phyloP scores from a whole-genome alignment of 805 yeast species.

The Candida saitoana region DNA sequence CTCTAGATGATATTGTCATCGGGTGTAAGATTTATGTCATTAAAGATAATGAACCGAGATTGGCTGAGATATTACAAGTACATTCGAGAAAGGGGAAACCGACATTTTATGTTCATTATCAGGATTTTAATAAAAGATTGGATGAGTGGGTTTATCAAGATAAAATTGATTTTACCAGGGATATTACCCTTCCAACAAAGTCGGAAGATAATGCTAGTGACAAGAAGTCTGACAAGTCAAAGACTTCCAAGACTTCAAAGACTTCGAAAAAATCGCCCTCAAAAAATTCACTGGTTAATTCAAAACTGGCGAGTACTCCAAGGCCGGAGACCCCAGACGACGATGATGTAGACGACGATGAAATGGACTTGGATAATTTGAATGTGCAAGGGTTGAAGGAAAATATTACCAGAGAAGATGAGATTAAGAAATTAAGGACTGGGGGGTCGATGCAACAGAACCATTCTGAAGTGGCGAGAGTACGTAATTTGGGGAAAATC shows the following conservation, averaged over 20 bases:
- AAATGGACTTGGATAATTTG: conserved; percentile 78
- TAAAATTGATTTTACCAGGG: conserved; percentile 67
- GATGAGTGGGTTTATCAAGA: conserved; percentile 89
- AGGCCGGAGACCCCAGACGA: conserved; percentile 10
- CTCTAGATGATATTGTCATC: conserved; percentile 50
- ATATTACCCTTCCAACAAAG: conserved; percentile 71
- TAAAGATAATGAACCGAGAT: conserved; percentile 74
- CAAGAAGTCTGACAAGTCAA: conserved; percentile 47
- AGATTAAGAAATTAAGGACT: conserved; percentile 84
- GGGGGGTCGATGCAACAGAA: conserved; percentile 97
- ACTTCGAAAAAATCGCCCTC: conserved; percentile 26
- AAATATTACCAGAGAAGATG: conserved; percentile 82
- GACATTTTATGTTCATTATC: conserved; percentile 89
- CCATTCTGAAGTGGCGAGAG: conserved; percentile 81
- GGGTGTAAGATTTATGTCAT: conserved; percentile 82
- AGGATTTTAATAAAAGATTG: conserved; percentile 88
- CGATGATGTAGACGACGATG: conserved; percentile 44
- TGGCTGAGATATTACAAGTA: conserved; percentile 81
- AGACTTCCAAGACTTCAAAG: conserved; percentile 27
- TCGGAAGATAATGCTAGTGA: too few species aligned
- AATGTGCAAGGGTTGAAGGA: conserved; percentile 81
- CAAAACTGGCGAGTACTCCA: conserved; percentile 17
- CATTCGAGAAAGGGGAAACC: conserved; percentile 72
- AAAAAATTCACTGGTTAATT: conserved; percentile 11
- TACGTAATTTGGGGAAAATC: conserved; percentile 73